Conservation (phyloP, 192 early-diverging fungal species). For the Backusella morwellensis region DNA sequence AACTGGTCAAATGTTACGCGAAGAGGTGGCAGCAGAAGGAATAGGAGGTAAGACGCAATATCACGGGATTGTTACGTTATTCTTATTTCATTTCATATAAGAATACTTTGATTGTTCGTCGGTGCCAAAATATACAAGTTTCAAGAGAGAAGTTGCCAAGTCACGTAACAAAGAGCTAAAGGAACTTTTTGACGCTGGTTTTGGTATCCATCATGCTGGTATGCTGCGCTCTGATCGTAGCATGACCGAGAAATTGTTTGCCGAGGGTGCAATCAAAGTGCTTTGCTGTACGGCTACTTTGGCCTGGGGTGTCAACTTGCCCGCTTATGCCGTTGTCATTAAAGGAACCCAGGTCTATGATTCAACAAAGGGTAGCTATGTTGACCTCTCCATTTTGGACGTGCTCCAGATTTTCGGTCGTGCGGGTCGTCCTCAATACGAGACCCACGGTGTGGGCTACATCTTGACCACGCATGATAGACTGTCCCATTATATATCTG, state of each 20-base stretch:
- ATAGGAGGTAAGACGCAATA: conserved; percentile 78
- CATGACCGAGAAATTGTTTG: conserved; percentile 89
- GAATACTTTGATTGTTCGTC: conserved; percentile 62
- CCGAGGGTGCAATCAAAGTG: conserved; percentile 77
- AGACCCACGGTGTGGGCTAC: conserved; percentile 89
- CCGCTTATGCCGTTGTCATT: conserved; percentile 97
- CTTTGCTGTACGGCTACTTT: conserved; percentile 97
- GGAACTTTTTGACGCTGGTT: conserved; percentile 81
- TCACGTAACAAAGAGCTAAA: conserved; percentile 84
- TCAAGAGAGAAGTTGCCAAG: conserved; percentile 69
- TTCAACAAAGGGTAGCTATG: conserved; percentile 88
- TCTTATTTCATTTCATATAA: conserved; percentile 11
- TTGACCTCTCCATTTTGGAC: conserved; percentile 95
- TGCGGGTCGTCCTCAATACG: conserved; percentile 93
- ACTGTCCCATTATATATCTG: conserved; percentile 87
- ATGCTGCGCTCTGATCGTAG: conserved; percentile 89
- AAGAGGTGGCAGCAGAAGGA: conserved; percentile 86
- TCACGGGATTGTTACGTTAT: background rate
- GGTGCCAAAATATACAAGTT: conserved; percentile 46
- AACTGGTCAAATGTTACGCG: conserved; percentile 83
- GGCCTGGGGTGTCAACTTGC: conserved; percentile 99
- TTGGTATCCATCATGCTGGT: conserved; percentile 96
- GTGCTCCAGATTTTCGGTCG: conserved; percentile 99
- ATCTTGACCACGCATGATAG: conserved; percentile 95
- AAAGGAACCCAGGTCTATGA: conserved; percentile 98